Evolutionary conservation across 805 yeast species (phyloP).

Genomic region (Yarrowia phangngaensis): DNA sequence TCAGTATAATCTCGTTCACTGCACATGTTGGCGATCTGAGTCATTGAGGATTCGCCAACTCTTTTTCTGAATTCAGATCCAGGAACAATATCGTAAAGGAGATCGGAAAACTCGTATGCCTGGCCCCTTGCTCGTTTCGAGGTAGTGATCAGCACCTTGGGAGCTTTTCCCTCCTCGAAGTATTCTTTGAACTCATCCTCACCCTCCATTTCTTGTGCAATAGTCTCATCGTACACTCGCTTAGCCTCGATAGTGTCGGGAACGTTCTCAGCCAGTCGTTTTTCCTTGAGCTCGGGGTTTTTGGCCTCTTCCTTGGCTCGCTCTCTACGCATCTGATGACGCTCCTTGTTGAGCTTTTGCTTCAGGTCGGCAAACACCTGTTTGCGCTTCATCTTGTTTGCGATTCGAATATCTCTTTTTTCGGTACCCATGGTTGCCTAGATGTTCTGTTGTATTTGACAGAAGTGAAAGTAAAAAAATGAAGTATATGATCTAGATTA

Average conservation of each 20-base stretch:
- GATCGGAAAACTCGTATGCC: conserved; percentile 87
- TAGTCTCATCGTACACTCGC: conserved; percentile 84
- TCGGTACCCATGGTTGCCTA: conserved; percentile 1
- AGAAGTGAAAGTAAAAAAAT: no score
- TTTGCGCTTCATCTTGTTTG: conserved; percentile 74
- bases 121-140: conserved; percentile 77
- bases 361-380: conserved; percentile 68
- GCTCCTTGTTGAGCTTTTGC: conserved; percentile 68
- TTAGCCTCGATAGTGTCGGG: conserved; percentile 81
- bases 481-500: no score
- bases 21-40: conserved; percentile 82
- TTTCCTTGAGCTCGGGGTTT: conserved; percentile 76
- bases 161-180: conserved; percentile 54
- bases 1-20: conserved; percentile 82
- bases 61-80: conserved; percentile 83
- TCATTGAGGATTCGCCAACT: conserved; percentile 75
- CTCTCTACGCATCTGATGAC: conserved; percentile 71
- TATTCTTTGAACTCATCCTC: conserved; percentile 54
- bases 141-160: conserved; percentile 88
- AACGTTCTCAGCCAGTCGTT: conserved; percentile 71
- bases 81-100: conserved; percentile 79
- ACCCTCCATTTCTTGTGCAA: conserved; percentile 46
- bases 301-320: conserved; percentile 84
- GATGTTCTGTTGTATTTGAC: conserved; percentile 1
- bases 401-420: conserved; percentile 19